phyloP scores from a whole-genome alignment of 2,329 filamentous ascomycete genomes.

The Xylaria polymorpha region DNA sequence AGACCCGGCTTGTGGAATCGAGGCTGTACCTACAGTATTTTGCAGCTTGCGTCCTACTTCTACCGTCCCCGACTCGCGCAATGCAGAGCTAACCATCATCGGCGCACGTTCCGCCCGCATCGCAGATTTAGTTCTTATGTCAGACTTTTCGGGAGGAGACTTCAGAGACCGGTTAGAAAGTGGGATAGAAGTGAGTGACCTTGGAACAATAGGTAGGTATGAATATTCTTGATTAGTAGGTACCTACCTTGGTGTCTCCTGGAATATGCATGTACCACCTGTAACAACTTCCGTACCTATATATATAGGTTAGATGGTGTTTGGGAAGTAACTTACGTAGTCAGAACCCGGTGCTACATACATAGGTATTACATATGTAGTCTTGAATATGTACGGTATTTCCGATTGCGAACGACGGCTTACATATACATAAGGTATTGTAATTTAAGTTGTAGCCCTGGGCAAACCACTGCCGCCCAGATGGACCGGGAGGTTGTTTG shows the following conservation, averaged over 20 bases:
- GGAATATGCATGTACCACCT: not conserved
- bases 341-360: not conserved
- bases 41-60: not conserved
- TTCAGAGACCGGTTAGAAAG: no score
- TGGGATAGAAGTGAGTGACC: not conserved
- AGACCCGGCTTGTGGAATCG: slow-evolving; percentile 2
- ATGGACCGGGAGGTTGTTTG: not conserved
- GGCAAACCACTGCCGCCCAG: not conserved
- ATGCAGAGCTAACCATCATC: slow-evolving; percentile 3
- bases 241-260: not conserved
- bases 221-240: not conserved
- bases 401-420: not conserved
- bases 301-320: no score
- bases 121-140: not conserved
- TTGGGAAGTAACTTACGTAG: not conserved
- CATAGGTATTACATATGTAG: no score
- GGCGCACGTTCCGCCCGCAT: not conserved
- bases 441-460: not conserved
- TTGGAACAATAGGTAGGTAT: not conserved
- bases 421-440: not conserved
- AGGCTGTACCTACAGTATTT: slow-evolving; percentile 15
- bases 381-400: not conserved
- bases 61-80: not conserved
- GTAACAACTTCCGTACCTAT: not conserved
- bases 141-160: not conserved